Evolutionary conservation across 495 filamentous ascomycete genomes (phyloP).

Genomic region (Hypoxylon rickii): DNA sequence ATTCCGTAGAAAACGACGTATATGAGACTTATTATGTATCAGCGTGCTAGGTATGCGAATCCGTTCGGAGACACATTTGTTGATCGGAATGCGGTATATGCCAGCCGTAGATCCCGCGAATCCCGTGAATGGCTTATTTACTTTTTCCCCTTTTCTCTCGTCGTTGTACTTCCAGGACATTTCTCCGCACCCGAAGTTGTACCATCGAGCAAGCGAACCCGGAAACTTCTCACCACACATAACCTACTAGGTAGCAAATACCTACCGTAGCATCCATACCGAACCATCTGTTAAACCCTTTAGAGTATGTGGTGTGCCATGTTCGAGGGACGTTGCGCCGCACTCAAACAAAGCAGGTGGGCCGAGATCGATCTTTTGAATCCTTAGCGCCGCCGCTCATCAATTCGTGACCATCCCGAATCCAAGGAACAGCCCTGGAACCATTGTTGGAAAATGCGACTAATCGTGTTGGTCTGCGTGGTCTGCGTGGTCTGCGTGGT

Average conservation of each 20-base stretch:
- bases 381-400: conserved; percentile 25
- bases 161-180: too few species aligned
- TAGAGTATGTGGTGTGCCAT: not conserved
- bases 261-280: too few species aligned
- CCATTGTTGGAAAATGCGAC: conserved; percentile 27
- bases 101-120: too few species aligned
- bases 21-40: conserved; percentile 24
- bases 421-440: conserved; percentile 32
- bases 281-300: not conserved
- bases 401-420: conserved; percentile 35
- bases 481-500: too few species aligned
- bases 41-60: too few species aligned
- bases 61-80: conserved; percentile 7
- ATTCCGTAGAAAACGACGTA: conserved; percentile 20
- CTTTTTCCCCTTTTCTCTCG: too few species aligned
- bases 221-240: not conserved
- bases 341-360: conserved; percentile 14
- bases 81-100: conserved; percentile 24
- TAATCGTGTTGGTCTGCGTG: too few species aligned
- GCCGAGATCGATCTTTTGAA: conserved; percentile 32
- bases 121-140: too few species aligned
- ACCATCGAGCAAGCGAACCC: not conserved
- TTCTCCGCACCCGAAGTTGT: not conserved
- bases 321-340: conserved; percentile 16
- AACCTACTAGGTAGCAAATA: not conserved